Conservation (phyloP, 371 early-diverging fungal genomes). For the Circinella umbellata region DNA sequence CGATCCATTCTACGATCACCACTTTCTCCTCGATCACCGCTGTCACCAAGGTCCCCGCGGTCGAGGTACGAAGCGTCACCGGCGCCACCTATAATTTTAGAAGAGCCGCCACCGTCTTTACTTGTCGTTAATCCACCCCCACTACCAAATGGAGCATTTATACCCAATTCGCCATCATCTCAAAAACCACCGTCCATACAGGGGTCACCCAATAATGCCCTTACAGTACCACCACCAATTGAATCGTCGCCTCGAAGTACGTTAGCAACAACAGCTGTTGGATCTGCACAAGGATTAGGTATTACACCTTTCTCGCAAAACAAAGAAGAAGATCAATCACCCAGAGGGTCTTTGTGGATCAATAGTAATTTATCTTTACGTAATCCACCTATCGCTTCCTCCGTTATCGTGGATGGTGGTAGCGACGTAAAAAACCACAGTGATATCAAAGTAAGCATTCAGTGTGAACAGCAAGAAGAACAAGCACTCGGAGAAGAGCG, state of each 20-base stretch:
- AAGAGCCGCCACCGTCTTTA: conserved; percentile 18
- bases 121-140: conserved; percentile 8
- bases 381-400: conserved; percentile 4
- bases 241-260: conserved; percentile 4
- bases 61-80: background rate
- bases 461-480: background rate
- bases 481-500: background rate
- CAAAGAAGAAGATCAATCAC: background rate
- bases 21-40: conserved; percentile 7
- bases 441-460: background rate
- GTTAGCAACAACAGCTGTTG: background rate
- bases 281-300: conserved; percentile 24
- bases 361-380: conserved; percentile 8
- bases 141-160: background rate
- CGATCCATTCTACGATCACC: conserved; percentile 7
- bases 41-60: conserved; percentile 3
- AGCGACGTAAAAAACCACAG: background rate
- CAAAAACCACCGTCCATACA: background rate
- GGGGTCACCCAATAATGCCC: background rate
- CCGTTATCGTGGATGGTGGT: background rate
- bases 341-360: conserved; percentile 2
- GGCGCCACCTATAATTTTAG: conserved; percentile 14
- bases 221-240: conserved; percentile 7
- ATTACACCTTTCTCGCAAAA: conserved; percentile 14
- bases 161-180: background rate